phyloP scores from a whole-genome alignment of 2,329 filamentous ascomycete species.

The Didymella pomorum region DNA sequence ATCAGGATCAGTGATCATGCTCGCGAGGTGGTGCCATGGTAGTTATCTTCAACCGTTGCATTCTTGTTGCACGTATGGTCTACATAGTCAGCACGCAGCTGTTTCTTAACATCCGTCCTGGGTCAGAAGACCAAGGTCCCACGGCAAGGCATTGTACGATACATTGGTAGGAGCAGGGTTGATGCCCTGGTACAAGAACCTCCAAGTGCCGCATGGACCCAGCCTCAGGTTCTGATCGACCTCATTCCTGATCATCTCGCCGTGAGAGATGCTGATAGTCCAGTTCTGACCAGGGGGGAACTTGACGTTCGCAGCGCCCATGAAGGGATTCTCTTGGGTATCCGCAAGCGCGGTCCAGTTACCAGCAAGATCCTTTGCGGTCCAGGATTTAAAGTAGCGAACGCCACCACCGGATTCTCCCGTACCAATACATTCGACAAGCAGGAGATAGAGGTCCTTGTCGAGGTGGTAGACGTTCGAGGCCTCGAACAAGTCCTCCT shows the following conservation, averaged over 20 bases:
- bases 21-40: no score
- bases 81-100: no score
- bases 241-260: conserved; percentile 45
- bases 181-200: conserved; percentile 52
- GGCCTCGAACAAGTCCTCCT: conserved; percentile 48
- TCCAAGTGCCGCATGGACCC: conserved; percentile 40
- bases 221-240: conserved; percentile 53
- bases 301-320: conserved; percentile 48
- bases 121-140: conserved; percentile 3
- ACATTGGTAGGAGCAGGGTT: background rate
- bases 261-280: conserved; percentile 52
- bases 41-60: no score
- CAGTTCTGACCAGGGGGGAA: conserved; percentile 46
- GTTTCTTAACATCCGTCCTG: conserved; percentile 1
- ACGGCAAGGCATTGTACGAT: conserved; percentile 1
- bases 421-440: conserved; percentile 42
- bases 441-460: conserved; percentile 47
- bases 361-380: conserved; percentile 43
- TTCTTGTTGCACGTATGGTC: no score
- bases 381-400: conserved; percentile 55
- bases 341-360: conserved; percentile 49
- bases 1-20: no score
- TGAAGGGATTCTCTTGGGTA: conserved; percentile 51
- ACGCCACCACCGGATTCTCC: conserved; percentile 45
- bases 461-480: conserved; percentile 49